Evolutionary conservation across 106 monocot genomes (phyloP).

Genomic region (Apostasia ramifera): DNA sequence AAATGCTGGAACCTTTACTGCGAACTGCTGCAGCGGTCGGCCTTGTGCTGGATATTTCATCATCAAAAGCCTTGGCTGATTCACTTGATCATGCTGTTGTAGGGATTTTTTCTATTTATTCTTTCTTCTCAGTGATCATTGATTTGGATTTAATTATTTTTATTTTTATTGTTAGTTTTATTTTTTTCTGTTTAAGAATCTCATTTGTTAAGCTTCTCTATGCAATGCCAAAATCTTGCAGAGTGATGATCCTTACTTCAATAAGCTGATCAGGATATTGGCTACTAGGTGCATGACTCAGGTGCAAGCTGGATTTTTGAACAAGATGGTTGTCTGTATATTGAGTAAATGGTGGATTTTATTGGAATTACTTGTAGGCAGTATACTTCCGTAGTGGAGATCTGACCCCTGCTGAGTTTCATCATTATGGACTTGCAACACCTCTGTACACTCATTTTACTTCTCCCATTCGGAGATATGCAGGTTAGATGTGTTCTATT

Average conservation of each 20-base stretch:
- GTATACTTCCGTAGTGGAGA: conserved; percentile 99
- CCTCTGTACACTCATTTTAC: conserved; percentile 97
- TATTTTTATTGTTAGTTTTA: not conserved
- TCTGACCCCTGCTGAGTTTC: conserved; percentile 61
- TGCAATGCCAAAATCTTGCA: conserved; percentile 19
- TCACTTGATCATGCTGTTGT: conserved; percentile 95
- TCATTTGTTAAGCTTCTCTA: not conserved
- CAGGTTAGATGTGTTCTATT: conserved; percentile 38
- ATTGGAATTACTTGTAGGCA: conserved; percentile 41
- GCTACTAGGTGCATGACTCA: conserved; percentile 99
- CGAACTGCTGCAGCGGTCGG: conserved; percentile 83
- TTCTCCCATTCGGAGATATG: conserved; percentile 98
- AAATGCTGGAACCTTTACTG: conserved; percentile 95
- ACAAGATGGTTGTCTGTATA: not conserved
- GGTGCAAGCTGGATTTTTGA: conserved; percentile 25
- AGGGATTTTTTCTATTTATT: conserved; percentile 17
- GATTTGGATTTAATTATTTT: not conserved
- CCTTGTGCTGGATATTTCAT: conserved; percentile 79
- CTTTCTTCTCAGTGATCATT: not conserved
- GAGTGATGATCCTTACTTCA: conserved; percentile 97
- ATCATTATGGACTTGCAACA: conserved; percentile 92
- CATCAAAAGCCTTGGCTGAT: conserved; percentile 93
- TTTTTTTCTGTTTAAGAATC: not conserved
- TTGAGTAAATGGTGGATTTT: not conserved
- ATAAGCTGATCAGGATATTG: conserved; percentile 90